Conservation (phyloP, 805 yeast species). For the Saccharomyces kudriavzevii region DNA sequence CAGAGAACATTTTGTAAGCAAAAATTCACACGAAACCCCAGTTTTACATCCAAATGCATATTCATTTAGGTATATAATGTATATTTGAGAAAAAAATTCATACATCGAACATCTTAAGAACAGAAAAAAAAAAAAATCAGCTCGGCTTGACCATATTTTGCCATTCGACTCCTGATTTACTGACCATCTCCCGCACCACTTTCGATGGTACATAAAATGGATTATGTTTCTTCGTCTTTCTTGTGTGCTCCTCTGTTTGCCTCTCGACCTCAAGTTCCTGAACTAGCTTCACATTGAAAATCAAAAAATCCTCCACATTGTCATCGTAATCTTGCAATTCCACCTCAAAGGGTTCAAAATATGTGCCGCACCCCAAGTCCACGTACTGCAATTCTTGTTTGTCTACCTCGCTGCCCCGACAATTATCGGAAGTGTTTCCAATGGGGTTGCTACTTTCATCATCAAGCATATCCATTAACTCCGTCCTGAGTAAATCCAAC, state of each 20-base stretch:
- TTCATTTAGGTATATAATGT: not conserved
- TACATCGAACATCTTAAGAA: not conserved
- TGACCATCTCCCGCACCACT: not conserved
- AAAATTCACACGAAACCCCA: not conserved
- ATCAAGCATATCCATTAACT: not conserved
- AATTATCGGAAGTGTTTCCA: not conserved
- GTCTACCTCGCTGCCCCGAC: not conserved
- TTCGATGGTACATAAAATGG: conserved; percentile 8
- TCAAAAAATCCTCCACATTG: conserved; percentile 6
- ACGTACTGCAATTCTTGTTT: not conserved
- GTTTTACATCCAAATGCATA: not conserved
- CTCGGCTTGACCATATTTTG: not conserved
- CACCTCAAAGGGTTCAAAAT: conserved; percentile 8
- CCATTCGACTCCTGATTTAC: not conserved
- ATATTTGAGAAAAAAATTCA: not conserved
- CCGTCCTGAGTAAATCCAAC: not conserved
- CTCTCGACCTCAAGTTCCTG: not conserved
- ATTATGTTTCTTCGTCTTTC: conserved; percentile 2
- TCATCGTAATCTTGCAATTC: not conserved
- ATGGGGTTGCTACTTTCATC: not conserved
- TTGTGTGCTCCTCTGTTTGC: not conserved
- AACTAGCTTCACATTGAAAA: not conserved
- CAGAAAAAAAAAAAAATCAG: not conserved
- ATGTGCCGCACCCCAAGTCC: conserved; percentile 6
- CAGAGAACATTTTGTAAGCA: not conserved